Conservation (phyloP, 768 basidiomycete genomes). For the Lentinula edodes region DNA sequence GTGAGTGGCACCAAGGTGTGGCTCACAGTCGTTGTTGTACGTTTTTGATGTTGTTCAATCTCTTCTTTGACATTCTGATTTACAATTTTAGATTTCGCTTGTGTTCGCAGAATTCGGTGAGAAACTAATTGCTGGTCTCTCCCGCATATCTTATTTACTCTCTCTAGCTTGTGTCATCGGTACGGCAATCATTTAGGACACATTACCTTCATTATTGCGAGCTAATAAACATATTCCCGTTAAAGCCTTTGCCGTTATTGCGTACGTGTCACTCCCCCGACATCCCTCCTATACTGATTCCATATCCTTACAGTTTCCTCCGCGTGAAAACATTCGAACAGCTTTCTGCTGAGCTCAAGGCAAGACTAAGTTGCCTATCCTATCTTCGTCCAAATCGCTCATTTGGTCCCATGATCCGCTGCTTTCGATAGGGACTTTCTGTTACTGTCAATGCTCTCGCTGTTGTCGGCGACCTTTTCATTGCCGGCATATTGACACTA, state of each 20-base stretch:
- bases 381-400: not conserved
- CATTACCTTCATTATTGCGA: not conserved
- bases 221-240: not conserved
- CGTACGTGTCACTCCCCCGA: not conserved
- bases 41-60: constrained; percentile 8
- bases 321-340: constrained; percentile 28
- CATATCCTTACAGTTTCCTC: constrained; percentile 16
- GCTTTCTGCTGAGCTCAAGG: constrained; percentile 30
- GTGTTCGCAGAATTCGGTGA: constrained; percentile 37
- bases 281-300: not conserved
- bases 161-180: constrained; percentile 23
- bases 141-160: not conserved
- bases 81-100: constrained; percentile 19
- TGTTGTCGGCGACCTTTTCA: constrained; percentile 41
- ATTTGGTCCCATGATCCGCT: not conserved
- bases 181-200: constrained; percentile 14
- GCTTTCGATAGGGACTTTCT: constrained; percentile 26
- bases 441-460: constrained; percentile 39
- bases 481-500: constrained; percentile 34
- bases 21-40: constrained; percentile 27
- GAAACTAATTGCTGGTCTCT: not conserved
- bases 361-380: not conserved
- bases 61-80: not conserved
- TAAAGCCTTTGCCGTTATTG: constrained; percentile 6
- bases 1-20: constrained; percentile 38